Percentiles rank a stretch among this genome's conserved stretches.
These are phyloP conservation scores for Ustilaginoidea virens DNA, from an alignment of 2,329 filamentous ascomycete species.

Conservation along the genomic window DNA sequence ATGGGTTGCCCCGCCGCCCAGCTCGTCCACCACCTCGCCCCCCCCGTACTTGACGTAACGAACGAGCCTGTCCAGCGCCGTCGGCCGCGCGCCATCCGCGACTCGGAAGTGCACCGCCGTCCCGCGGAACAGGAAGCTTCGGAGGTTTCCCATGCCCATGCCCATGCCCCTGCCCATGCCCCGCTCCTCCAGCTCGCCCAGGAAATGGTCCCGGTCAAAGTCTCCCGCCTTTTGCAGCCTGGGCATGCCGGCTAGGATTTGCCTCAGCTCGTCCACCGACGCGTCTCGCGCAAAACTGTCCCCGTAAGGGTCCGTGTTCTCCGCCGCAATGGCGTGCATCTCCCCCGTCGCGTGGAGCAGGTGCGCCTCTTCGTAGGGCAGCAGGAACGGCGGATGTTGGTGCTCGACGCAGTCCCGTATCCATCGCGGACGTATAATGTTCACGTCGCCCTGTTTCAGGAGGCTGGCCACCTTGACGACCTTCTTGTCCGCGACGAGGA, in stretches of 20 bases:
- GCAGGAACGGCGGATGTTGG: slow-evolving; percentile 36
- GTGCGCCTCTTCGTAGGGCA: slow-evolving; percentile 47
- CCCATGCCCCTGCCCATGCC: slow-evolving; percentile 37
- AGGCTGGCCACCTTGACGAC: slow-evolving; percentile 72
- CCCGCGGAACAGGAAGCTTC: slow-evolving; percentile 35
- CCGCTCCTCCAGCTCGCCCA: slow-evolving; percentile 38
- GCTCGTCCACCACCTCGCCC: slow-evolving; percentile 36
- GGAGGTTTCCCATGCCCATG: slow-evolving; percentile 34
- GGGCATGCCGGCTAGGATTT: slow-evolving; percentile 33
- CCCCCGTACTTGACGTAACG: slow-evolving; percentile 55
- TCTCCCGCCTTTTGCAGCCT: slow-evolving; percentile 24
- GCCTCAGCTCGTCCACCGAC: slow-evolving; percentile 43
- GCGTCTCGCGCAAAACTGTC: slow-evolving; percentile 73
- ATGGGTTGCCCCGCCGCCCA: slow-evolving; percentile 51
- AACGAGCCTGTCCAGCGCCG: slow-evolving; percentile 26
- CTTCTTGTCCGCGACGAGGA: slow-evolving; percentile 67
- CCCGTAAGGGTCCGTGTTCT: slow-evolving; percentile 58
- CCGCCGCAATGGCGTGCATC: slow-evolving; percentile 35
- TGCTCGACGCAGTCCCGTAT: slow-evolving; percentile 63
- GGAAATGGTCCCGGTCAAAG: slow-evolving; percentile 31
- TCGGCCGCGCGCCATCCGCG: no score
- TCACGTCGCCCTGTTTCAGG: slow-evolving; percentile 52
- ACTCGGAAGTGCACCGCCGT: slow-evolving; percentile 9
- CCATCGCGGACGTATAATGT: slow-evolving; percentile 71
- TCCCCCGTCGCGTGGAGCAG: slow-evolving; percentile 53